Evolutionary conservation across 345 rosid genomes (phyloP), one percentile per base, ranked within the genome.

Genomic region (Atalantia buxifolia): DNA sequence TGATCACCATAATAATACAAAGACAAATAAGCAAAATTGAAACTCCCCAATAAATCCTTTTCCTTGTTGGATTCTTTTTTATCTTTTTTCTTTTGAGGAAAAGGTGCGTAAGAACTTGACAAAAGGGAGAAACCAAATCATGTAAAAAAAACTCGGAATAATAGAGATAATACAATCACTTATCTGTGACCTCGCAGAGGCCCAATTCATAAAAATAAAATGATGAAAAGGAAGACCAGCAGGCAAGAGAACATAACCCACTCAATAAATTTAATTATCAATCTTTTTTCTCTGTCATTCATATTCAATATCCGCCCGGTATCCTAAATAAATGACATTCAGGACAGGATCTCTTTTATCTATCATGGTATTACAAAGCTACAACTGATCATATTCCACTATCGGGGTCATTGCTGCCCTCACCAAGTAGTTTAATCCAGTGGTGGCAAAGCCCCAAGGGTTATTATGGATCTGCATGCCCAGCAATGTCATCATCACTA

Each of bases 401-500:
- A 13, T 45, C 5, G 56, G 60, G 66, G 79, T 50, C 80, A 33
- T 66, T 60, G 72, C 75, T n/a, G 22, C 55, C 66, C 60, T 69
- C 48, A 16, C 55, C 63, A 31, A 25, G 65, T 31, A 77, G 25
- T 50, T 76, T 55, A 60, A 66, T 33, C 68, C 71, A n/a, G 50
- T 33, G 19, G 59, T 62, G 61, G 64, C 53, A 56, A 72, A 31
- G 50, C 45, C 65, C 66, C 65, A 48, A 64, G 16, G 3, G 6
- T 68, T 56, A 53, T 77, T 77, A 91, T 14, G 90, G 91, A 69
- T 89, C 92, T 53, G 81, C 92, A 80, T 83, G 88, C 60, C 94
- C 91, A 1, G 89, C 89, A 71, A 89, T 84, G 50, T 91, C 94
- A 45, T 91, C 87, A 5, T 88, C 92, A 28, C 90, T 84, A 3